Conservation (phyloP, 192 early-diverging fungal genomes). For the Glomus cerebriforme region DNA sequence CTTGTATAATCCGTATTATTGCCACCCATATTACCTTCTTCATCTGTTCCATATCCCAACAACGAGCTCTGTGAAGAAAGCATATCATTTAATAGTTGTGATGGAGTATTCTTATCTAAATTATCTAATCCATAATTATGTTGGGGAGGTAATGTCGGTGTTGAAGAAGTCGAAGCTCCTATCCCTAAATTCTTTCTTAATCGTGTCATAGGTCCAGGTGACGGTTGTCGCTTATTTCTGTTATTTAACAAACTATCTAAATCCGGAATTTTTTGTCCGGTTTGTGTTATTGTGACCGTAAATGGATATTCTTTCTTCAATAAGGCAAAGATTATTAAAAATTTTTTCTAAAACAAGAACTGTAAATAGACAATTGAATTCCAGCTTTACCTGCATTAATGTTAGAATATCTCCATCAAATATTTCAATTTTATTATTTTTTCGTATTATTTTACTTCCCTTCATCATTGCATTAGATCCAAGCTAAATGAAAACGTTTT, state of each 20-base stretch:
- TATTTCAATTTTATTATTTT: slow-evolving; percentile 17
- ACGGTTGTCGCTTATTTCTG: background rate
- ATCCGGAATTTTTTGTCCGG: background rate
- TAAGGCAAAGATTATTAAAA: background rate
- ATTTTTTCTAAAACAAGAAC: too few relatives aligned
- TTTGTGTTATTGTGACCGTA: background rate
- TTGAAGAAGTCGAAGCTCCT: background rate
- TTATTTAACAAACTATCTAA: background rate
- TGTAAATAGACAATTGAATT: background rate
- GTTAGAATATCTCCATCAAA: slow-evolving; percentile 14
- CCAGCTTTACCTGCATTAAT: slow-evolving; percentile 1
- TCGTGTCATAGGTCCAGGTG: background rate
- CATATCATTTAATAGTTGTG: slow-evolving; percentile 11
- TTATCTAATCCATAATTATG: slow-evolving; percentile 4
- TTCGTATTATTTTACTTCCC: slow-evolving; percentile 3
- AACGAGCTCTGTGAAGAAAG: background rate
- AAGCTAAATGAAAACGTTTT: background rate
- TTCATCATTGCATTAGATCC: slow-evolving; percentile 17
- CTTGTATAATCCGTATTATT: background rate
- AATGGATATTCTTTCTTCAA: slow-evolving; percentile 22
- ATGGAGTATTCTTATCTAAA: background rate
- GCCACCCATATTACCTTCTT: background rate
- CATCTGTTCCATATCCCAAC: background rate
- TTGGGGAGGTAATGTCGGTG: background rate
- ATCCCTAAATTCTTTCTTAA: background rate